Conservation (phyloP, 176 grass and related monocot genomes). For the Oryza australiensis region DNA sequence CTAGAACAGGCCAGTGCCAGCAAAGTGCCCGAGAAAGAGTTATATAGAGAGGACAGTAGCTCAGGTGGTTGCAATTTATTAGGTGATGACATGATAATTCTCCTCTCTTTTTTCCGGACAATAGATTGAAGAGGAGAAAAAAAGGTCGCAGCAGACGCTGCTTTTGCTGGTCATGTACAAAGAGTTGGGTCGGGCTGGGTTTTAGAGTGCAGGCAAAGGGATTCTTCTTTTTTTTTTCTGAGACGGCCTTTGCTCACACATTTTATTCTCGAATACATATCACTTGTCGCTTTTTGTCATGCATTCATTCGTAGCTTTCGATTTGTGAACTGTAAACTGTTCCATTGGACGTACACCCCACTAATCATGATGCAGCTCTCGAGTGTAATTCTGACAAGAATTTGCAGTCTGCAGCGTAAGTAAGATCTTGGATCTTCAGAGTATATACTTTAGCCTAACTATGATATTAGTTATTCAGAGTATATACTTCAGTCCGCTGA, state of each 20-base stretch:
- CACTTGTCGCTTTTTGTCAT: neutral
- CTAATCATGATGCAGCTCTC: neutral
- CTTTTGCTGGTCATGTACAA: conserved; percentile 46
- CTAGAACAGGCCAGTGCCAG: neutral
- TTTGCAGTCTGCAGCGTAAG: neutral
- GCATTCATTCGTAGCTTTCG: neutral
- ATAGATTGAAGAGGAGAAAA: neutral
- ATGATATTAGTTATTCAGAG: too few species aligned
- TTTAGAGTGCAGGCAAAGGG: conserved; percentile 87
- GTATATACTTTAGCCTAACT: neutral
- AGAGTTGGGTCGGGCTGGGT: conserved; percentile 71
- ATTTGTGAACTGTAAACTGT: neutral
- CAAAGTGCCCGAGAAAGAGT: neutral
- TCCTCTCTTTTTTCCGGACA: neutral
- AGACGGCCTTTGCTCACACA: neutral
- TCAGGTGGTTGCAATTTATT: conserved; percentile 44
- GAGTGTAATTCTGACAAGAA: conserved; percentile 1
- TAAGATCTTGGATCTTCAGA: neutral
- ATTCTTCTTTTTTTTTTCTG: conserved; percentile 25
- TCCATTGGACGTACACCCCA: conserved; percentile 1
- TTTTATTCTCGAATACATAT: neutral
- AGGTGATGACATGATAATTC: conserved; percentile 50
- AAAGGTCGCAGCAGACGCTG: neutral
- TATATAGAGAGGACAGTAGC: conserved; percentile 26
- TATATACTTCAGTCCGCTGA: neutral